Base-by-base conservation (phyloP, 2,329 filamentous ascomycete genomes). In the Trichoderma sp. region DNA sequence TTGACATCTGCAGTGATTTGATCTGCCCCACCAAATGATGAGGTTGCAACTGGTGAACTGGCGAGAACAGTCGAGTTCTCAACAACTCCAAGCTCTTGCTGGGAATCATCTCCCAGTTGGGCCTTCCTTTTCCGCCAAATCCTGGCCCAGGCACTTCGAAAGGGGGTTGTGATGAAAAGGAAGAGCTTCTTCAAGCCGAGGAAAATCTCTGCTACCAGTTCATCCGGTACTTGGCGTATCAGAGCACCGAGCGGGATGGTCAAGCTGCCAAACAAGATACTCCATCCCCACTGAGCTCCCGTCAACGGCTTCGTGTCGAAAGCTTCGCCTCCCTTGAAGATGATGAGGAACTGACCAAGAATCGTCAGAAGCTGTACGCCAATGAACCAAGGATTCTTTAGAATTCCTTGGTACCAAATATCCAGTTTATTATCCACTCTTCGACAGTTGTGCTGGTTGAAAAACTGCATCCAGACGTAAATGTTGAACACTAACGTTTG, bases 391-490 rank as follows among this genome's bases (percentile, higher is more conserved):
- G 87, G 90, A 77, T 96, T 97, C 70, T 86, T 86, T 20, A 88
- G 83, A 58, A 95, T 88, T 30, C 92, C 92, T 78, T 95, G 92
- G 73, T 95, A 94, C 76, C 81, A 82, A 70, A 96, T 91, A 78
- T 96, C 95, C 81, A 95, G 90, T 73, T 90, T 90, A 80, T 96
- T 95, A 79, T 95, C 93, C 9, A 95, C 88, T 13, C 93, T 89
- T 47, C 93, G 91, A 80, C 93, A 94, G 84, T 79, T 95, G 82
- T 93, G 88, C 76, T 93, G 89, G 76, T 96, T 95, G 85, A 95
- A 95, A 74, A 96, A 93, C 75, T 95, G 93, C 91, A 95, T 94
- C 92, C 92, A 95, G 58, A 95, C 92, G 75, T 95, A 95, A 0
- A 91, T 92, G 81, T 95, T 96, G 85, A 95, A 95, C 6, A 95